phyloP scores from a whole-genome alignment of 179 eudicot species.

The Spergularia azorica region DNA sequence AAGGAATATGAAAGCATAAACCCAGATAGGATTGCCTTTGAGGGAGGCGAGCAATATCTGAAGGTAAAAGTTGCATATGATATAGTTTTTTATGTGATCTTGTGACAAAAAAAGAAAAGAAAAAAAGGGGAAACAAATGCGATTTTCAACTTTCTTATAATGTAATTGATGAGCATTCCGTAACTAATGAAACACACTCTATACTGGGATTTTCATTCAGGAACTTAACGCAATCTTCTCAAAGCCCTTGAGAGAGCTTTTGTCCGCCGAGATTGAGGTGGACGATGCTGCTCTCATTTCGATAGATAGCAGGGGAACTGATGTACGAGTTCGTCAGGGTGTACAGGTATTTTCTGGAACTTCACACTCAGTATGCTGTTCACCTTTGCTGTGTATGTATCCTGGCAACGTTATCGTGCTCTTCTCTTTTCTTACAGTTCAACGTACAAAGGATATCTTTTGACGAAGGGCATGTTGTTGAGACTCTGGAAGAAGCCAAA shows the following conservation, averaged over 20 bases:
- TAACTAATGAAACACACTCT: neutral
- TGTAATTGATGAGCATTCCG: neutral
- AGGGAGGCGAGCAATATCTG: slow-evolving; percentile 93
- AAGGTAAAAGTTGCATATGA: slow-evolving; percentile 51
- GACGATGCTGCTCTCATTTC: slow-evolving; percentile 98
- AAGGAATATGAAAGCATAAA: slow-evolving; percentile 76
- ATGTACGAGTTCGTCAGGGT: slow-evolving; percentile 94
- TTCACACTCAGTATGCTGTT: neutral
- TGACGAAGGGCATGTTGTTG: slow-evolving; percentile 68
- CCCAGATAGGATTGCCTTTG: slow-evolving; percentile 92
- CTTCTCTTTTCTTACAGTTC: slow-evolving; percentile 47
- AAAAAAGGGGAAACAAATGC: neutral
- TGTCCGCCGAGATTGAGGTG: slow-evolving; percentile 76
- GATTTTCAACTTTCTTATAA: neutral
- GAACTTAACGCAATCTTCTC: slow-evolving; percentile 96
- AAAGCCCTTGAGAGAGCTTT: slow-evolving; percentile 80
- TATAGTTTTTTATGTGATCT: neutral
- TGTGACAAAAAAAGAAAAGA: neutral
- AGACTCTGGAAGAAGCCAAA: slow-evolving; percentile 95
- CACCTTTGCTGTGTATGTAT: neutral
- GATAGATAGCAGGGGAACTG: slow-evolving; percentile 91
- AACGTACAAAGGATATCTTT: slow-evolving; percentile 93
- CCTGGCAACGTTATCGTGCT: neutral
- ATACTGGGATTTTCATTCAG: slow-evolving; percentile 32
- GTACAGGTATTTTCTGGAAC: slow-evolving; percentile 61